Evolutionary conservation across 371 early-diverging fungal genomes (phyloP), one percentile per base, ranked within the genome.

Genomic region (Funneliformis caledonium): DNA sequence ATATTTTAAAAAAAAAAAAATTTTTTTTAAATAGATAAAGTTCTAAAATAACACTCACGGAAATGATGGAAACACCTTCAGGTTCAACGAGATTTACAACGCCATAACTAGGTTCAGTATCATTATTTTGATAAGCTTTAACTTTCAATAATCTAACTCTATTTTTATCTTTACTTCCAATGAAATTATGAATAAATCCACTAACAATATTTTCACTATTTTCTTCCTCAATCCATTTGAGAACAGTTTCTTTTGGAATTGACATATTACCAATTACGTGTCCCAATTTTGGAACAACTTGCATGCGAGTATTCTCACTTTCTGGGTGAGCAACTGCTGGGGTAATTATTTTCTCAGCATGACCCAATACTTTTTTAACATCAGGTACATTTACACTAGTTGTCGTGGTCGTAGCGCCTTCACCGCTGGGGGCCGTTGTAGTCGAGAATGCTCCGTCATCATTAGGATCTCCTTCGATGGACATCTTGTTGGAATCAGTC

Each of bases 61-160:
- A 93, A 69, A 96, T 94, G n/a, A 96, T 81, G 0, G 96, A 94
- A 26, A 94, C 84, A 1, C 97, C 94, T 2, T 73, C 78, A 5
- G 89, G 89, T 5, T 88, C 87, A 69, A 94, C 82, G 42, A 94
- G 82, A 62, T 87, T 87, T n/a, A 89, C 88, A 7, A 85, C 76
- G 3, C 88, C 87, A 62, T 81, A 45, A 48, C 82, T 74, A 10
- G 78, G 70, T 19, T 79, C 81, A 56, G 75, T 8, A 86, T 12
- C 56, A 2, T 33, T 26, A 73, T 48, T 14, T 43, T 31, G 12
- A 33, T 14, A 16, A n/a, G 26, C 37, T 56, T 59, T 11, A 50
- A 56, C 7, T 75, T 59, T 75, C 19, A 75, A 33, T 16, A 75
- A 37, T 75, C 47, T 52, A 19, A 75, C 16, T 60, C 9, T 45